phyloP scores from a whole-genome alignment of 805 yeast species.

The Millerozyma miso region DNA sequence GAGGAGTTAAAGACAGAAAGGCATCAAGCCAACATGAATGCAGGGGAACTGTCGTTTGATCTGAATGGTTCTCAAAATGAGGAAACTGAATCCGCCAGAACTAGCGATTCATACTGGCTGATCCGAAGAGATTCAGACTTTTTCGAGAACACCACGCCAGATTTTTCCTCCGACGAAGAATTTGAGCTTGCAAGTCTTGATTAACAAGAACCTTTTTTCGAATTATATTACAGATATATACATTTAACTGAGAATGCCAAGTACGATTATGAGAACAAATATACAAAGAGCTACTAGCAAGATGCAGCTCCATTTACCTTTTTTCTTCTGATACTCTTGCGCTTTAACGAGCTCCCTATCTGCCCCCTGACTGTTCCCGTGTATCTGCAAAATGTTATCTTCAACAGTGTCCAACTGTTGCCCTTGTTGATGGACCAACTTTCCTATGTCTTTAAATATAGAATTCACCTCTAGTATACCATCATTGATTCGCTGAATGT shows the following conservation, averaged over 20 bases:
- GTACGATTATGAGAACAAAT: conserved; percentile 52
- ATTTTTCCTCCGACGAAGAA: conserved; percentile 7
- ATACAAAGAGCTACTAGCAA: conserved; percentile 55
- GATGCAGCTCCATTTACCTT: conserved; percentile 72
- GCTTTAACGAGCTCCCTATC: conserved; percentile 69
- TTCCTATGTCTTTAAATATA: conserved; percentile 76
- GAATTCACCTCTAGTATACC: conserved; percentile 84
- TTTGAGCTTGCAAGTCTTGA: conserved; percentile 10
- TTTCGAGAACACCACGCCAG: conserved; percentile 13
- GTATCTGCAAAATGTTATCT: conserved; percentile 63
- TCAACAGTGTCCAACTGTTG: conserved; percentile 80
- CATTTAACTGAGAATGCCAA: conserved; percentile 46
- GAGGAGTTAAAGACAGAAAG: conserved; percentile 12
- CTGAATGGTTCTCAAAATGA: conserved; percentile 2
- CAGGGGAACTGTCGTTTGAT: conserved; percentile 10
- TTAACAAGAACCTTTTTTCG: not conserved
- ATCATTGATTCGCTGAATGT: conserved; percentile 64
- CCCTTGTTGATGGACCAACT: conserved; percentile 80
- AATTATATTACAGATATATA: not conserved
- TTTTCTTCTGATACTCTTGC: conserved; percentile 64
- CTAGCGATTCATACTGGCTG: conserved; percentile 7
- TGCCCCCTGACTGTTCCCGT: conserved; percentile 65
- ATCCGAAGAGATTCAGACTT: not conserved
- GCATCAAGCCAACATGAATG: conserved; percentile 20
- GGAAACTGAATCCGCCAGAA: conserved; percentile 1